phyloP scores from a whole-genome alignment of 495 filamentous ascomycete genomes.

The Penicillium fimorum region DNA sequence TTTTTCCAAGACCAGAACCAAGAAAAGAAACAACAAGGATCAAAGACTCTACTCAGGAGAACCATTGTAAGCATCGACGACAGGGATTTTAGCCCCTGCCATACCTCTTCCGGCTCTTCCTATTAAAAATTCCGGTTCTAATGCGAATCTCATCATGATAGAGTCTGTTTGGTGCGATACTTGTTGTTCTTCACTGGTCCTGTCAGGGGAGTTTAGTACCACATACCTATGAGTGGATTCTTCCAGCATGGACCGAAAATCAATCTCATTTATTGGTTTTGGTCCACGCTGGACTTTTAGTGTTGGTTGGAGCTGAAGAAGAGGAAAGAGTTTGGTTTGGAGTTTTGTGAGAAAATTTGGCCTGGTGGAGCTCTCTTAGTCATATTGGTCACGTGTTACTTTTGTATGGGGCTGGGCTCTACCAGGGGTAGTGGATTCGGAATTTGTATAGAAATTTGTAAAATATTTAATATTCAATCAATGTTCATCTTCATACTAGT shows the following conservation, averaged over 20 bases:
- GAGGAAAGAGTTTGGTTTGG: slow-evolving; percentile 10
- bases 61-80: slow-evolving; percentile 55
- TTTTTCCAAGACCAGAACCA: not conserved
- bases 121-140: slow-evolving; percentile 46
- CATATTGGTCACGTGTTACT: slow-evolving; percentile 11
- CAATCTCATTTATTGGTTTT: slow-evolving; percentile 1
- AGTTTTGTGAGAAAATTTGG: slow-evolving; percentile 13
- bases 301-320: slow-evolving; percentile 10
- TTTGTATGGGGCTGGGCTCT: slow-evolving; percentile 1
- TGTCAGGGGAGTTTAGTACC: not conserved
- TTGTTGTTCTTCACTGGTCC: slow-evolving; percentile 15
- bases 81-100: slow-evolving; percentile 32
- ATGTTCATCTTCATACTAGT: not conserved
- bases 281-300: slow-evolving; percentile 1
- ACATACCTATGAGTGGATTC: slow-evolving; percentile 9
- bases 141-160: slow-evolving; percentile 43
- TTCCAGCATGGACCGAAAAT: not conserved
- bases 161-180: slow-evolving; percentile 19
- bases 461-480: not conserved
- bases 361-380: slow-evolving; percentile 15
- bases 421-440: not conserved
- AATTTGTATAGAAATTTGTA: not conserved
- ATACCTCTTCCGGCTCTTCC: slow-evolving; percentile 57
- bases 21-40: slow-evolving; percentile 19
- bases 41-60: slow-evolving; percentile 42